Evolutionary conservation across 23 red algal genomes (phyloP), one percentile per base, ranked within the genome.

Genomic region (Gracilaria caudata): DNA sequence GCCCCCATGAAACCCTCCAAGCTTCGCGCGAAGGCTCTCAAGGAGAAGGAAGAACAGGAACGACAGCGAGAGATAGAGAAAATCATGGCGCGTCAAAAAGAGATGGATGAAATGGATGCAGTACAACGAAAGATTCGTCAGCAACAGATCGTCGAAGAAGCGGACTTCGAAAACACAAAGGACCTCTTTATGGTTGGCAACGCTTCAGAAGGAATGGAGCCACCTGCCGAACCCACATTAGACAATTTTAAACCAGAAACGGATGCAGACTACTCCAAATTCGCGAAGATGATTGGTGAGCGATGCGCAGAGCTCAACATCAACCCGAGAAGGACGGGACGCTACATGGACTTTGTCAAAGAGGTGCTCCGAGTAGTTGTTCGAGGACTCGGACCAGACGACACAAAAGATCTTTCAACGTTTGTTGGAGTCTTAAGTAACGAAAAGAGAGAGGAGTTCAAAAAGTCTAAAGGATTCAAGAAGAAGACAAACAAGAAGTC

Each of bases 61-160:
- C 73, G 58, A 37, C 73, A 71, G 21, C 53, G 54, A n/a, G 86
- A 78, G 51, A 59, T 71, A 21, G 72, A 79, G 53, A 72, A 72
- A 14, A 29, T 79, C 21, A 20, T 84, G 68, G 77, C 75, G 44
- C 90, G 81, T 33, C 79, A 94, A 73, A 59, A 77, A 26, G 82
- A 94, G 70, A 9, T 94, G 14, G 82, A 74, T 40, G 91, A 66
- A 49, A 84, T 94, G 64, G 73, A 58, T 23, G 79, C 24, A 24
- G 54, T 79, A 5, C 80, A 86, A 60, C 49, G 84, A 25, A 94
- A 94, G 39, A 33, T 79, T 39, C 57, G 64, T 28, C 54, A 81
- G 81, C 91, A 94, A 59, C 75, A 77, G 21, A 74, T 94, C 33
- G 91, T 94, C 9, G 91, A 94, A 68, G 82, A 94, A 75, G 81